Base-by-base conservation (phyloP, 2,329 filamentous ascomycete genomes). In the Fusarium udum region DNA sequence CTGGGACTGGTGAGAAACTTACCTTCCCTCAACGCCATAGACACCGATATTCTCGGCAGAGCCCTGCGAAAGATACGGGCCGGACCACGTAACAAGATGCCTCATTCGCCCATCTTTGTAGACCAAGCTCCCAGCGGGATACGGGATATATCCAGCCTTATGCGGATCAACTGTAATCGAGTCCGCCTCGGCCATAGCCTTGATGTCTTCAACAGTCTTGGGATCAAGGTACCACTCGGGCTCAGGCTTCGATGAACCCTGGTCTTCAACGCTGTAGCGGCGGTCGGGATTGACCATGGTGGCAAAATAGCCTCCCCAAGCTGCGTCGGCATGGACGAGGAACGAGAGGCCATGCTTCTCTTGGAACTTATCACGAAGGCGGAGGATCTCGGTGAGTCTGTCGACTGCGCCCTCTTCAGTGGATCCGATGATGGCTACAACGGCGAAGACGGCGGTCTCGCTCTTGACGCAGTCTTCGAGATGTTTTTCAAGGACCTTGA, bases 251-350 rank as follows among this genome's bases (percentile, higher is more conserved):
- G 40, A 11, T 4, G 52, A 49, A 12, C 15, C 20, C 3, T 62
- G 55, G 0, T 51, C 53, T 6, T 67, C 48, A 13, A 57, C 48
- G 12, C 61, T 67, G 26, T 60, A 69, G 4, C 64, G 75, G 28
- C 77, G 78, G 7, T 79, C 73, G 7, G 77, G 79, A 1, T 81
- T 82, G 24, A 87, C 36, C 84, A 86, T 86, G 0, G 82, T 82
- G 32, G 80, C 79, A 61, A 87, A 87, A 61, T 87, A 87, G 0
- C 85, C 85, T 24, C 85, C 85, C 85, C 85, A 87, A 1, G 85
- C 85, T 1, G 84, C 85, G 67, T 87, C 85, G 3, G 80, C 83
- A 58, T 87, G 85, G 13, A 87, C 78, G 0, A 85, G 63, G 57
- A 87, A 87, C 0, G 84, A 85, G 0, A 87, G 73, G 0, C 85